Conservation (phyloP, 2,329 filamentous ascomycete species). For the Aureobasidium sp. region DNA sequence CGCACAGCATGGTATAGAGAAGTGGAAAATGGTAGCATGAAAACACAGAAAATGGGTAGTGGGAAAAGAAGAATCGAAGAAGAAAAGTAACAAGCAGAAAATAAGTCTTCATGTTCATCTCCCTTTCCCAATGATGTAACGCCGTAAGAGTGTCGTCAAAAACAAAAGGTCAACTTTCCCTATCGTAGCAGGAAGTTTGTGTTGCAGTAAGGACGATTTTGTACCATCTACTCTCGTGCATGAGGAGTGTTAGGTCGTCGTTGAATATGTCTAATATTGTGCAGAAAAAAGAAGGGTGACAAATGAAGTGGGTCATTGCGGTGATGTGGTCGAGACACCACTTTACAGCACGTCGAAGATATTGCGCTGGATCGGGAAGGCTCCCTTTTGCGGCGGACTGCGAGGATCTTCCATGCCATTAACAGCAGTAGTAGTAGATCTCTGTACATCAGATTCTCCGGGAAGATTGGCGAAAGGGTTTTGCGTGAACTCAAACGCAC, state of each 20-base stretch:
- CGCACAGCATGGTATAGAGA: constrained; percentile 5
- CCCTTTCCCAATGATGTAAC: neutral
- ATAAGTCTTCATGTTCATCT: neutral
- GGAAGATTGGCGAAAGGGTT: constrained; percentile 48
- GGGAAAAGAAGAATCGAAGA: neutral
- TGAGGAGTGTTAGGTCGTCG: neutral
- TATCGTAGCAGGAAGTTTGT: neutral
- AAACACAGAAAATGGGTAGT: neutral
- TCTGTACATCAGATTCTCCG: constrained; percentile 24
- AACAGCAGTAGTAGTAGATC: constrained; percentile 42
- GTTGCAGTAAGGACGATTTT: neutral
- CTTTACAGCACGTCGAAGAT: constrained; percentile 67
- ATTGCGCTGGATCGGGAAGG: constrained; percentile 65
- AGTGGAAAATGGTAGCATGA: neutral
- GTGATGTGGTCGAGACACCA: neutral
- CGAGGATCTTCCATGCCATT: constrained; percentile 58
- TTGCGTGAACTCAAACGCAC: constrained; percentile 62
- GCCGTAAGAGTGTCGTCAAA: neutral
- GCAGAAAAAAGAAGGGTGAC: neutral
- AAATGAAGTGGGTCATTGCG: neutral
- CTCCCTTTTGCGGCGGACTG: constrained; percentile 65
- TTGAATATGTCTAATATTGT: constrained; percentile 3
- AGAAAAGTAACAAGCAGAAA: neutral
- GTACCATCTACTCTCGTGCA: neutral
- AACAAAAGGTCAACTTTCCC: neutral